Conservation (phyloP, 129 eudicot genomes). For the Dittrichia graveolens region DNA sequence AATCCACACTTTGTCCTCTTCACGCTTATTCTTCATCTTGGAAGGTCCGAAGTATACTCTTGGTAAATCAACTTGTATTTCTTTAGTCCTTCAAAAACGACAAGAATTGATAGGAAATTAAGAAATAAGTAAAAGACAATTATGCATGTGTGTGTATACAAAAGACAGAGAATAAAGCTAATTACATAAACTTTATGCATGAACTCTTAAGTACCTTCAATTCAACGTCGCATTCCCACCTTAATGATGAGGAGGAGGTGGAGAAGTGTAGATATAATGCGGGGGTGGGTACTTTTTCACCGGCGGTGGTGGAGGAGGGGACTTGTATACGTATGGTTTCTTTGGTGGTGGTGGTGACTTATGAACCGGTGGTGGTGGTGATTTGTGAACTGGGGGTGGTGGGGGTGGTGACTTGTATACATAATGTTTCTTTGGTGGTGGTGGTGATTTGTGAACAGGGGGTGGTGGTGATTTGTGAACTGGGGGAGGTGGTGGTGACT, state of each 20-base stretch:
- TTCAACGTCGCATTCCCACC: neutral
- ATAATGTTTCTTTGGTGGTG: neutral
- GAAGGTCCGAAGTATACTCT: constrained; percentile 2
- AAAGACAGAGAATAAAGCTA: neutral
- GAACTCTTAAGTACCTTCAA: neutral
- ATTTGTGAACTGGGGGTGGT: neutral
- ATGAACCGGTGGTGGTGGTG: neutral
- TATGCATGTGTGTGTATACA: neutral
- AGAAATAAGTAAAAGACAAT: neutral
- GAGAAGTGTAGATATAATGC: constrained; percentile 43
- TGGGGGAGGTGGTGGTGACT: neutral
- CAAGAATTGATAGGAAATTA: neutral
- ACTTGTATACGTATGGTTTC: neutral
- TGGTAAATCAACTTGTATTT: neutral
- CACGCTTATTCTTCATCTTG: constrained; percentile 4
- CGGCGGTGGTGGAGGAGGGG: neutral
- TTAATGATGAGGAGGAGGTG: constrained; percentile 44
- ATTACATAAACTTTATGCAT: neutral
- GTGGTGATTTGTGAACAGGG: neutral
- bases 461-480: neutral
- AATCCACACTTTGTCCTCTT: neutral
- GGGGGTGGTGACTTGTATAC: neutral
- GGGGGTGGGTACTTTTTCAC: constrained; percentile 44
- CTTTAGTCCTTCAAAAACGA: constrained; percentile 13
- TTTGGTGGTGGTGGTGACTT: neutral